Percentiles rank a stretch among this genome's conserved stretches.
Conservation (phyloP, 192 early-diverging fungal genomes). For the Coemansia sp. region DNA sequence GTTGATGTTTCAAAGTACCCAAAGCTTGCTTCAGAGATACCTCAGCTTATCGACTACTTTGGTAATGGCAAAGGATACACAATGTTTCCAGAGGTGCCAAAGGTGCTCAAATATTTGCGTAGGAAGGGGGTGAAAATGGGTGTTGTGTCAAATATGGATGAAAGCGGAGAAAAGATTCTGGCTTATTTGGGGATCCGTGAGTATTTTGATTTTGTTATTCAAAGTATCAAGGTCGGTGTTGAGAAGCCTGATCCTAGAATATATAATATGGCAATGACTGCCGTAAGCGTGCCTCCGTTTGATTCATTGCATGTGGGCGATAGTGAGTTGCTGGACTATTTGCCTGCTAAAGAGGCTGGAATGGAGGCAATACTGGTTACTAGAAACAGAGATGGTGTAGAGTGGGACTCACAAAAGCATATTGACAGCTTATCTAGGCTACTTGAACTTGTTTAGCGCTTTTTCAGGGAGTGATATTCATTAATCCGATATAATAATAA, state of each 20-base stretch:
- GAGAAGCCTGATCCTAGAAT: constrained; percentile 57
- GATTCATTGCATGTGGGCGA: constrained; percentile 63
- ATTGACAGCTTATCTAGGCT: no score
- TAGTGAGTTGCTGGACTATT: constrained; percentile 42
- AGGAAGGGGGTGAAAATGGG: constrained; percentile 52
- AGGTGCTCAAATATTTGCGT: constrained; percentile 47
- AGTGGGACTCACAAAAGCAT: no score
- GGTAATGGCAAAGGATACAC: constrained; percentile 49
- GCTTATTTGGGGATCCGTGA: constrained; percentile 31
- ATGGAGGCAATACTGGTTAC: constrained; percentile 44
- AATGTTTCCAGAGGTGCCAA: constrained; percentile 53
- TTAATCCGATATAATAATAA: no score
- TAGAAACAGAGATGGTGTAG: no score
- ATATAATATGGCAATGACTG: constrained; percentile 53
- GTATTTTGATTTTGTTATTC: constrained; percentile 60
- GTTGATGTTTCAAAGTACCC: constrained; percentile 2
- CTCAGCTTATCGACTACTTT: constrained; percentile 49
- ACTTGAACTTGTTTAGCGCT: no score
- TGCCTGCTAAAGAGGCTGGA: constrained; percentile 20
- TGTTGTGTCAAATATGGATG: constrained; percentile 62
- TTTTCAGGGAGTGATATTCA: no score
- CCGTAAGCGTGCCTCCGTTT: constrained; percentile 28
- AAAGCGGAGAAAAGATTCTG: constrained; percentile 45
- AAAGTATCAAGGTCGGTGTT: constrained; percentile 49
- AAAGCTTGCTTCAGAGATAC: neutral